phyloP scores from a whole-genome alignment of 2,329 filamentous ascomycete species.

The Alternaria viburni region DNA sequence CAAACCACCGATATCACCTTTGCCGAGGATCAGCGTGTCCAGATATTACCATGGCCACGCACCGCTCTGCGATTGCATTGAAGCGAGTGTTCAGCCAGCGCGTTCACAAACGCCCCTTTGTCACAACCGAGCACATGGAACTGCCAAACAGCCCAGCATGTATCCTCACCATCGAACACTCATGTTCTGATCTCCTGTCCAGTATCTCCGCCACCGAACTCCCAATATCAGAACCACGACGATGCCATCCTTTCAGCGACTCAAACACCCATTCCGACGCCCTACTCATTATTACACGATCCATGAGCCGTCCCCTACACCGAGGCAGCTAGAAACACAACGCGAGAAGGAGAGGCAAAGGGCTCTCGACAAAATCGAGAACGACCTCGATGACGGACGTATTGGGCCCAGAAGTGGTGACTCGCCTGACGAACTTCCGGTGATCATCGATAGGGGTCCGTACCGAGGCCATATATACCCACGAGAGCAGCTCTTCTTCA shows the following conservation, averaged over 20 bases:
- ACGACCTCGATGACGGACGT: conserved; percentile 8
- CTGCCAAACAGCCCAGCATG: conserved; percentile 8
- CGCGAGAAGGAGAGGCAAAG: background rate
- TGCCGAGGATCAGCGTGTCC: background rate
- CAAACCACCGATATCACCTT: background rate
- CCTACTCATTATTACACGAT: conserved; percentile 1
- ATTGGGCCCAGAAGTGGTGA: background rate
- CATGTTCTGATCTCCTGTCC: background rate
- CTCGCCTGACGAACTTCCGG: conserved; percentile 10
- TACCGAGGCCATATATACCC: conserved; percentile 16
- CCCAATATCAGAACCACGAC: background rate
- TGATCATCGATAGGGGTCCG: conserved; percentile 22
- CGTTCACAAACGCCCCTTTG: conserved; percentile 18
- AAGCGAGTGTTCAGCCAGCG: conserved; percentile 4
- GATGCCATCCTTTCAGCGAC: conserved; percentile 19
- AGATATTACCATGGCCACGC: background rate
- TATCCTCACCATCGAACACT: background rate
- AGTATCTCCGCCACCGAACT: background rate
- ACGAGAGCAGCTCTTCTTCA: conserved; percentile 23
- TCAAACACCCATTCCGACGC: conserved; percentile 17
- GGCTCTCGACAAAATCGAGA: background rate
- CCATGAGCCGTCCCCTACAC: background rate
- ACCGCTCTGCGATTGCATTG: background rate
- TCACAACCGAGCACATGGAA: conserved; percentile 9
- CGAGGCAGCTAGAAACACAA: background rate